Conservation (phyloP, 805 yeast genomes). For the Metschnikowia dekortorum region DNA sequence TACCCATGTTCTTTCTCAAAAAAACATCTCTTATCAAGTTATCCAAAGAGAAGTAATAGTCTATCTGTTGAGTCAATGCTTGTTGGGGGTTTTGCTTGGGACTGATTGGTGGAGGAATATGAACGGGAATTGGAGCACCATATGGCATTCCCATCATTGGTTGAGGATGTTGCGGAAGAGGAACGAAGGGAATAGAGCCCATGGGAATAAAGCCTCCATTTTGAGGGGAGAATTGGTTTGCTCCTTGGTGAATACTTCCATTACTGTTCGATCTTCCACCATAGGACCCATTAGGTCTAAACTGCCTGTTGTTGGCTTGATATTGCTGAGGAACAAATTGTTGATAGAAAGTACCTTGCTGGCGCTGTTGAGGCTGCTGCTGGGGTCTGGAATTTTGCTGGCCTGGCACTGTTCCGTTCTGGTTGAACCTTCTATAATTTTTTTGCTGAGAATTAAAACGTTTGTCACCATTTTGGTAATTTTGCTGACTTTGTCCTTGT, state of each 20-base stretch:
- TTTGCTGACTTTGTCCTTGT: constrained; percentile 10
- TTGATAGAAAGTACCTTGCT: constrained; percentile 25
- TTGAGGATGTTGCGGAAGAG: constrained; percentile 24
- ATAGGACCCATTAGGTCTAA: constrained; percentile 16
- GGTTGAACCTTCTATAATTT: constrained; percentile 25
- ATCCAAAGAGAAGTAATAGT: constrained; percentile 85
- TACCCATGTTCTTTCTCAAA: constrained; percentile 71
- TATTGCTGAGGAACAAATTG: constrained; percentile 24
- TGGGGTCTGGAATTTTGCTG: constrained; percentile 19
- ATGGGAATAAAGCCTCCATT: constrained; percentile 18
- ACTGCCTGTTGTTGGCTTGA: constrained; percentile 27
- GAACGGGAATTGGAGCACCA: constrained; percentile 18
- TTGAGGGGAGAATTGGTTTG: constrained; percentile 9
- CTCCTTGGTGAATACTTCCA: constrained; percentile 17
- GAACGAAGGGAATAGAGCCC: constrained; percentile 17
- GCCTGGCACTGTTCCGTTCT: constrained; percentile 17
- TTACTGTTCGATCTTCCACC: constrained; percentile 17
- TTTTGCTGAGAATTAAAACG: constrained; percentile 19
- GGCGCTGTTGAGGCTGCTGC: constrained; percentile 17
- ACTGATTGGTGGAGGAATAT: constrained; percentile 44
- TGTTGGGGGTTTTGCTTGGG: constrained; percentile 43
- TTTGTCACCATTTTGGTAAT: constrained; percentile 8
- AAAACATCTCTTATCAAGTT: constrained; percentile 82
- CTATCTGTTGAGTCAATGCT: constrained; percentile 59
- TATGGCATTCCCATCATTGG: constrained; percentile 19